Conservation (phyloP, 164 flowering plant genomes). For the Berberis thunbergii region DNA sequence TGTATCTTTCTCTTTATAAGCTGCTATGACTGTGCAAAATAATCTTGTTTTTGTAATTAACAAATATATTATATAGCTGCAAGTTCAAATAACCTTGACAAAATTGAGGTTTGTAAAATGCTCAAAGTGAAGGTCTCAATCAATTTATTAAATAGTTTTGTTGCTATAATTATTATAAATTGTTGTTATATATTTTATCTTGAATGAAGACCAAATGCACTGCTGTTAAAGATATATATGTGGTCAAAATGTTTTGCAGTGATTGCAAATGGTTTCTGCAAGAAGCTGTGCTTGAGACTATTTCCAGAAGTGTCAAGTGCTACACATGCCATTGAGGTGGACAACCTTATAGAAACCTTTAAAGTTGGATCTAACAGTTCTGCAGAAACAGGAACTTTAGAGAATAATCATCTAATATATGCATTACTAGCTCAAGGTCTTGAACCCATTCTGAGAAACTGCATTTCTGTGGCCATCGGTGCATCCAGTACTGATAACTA, state of each 20-base stretch:
- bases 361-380: constrained; percentile 25
- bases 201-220: too few species aligned
- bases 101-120: too few species aligned
- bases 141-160: too few species aligned
- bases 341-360: constrained; percentile 4
- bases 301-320: constrained; percentile 47
- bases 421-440: constrained; percentile 42
- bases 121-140: too few species aligned
- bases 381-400: constrained; percentile 27
- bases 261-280: constrained; percentile 48
- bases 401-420: constrained; percentile 52
- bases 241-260: constrained; percentile 28
- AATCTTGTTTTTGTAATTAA: too few species aligned
- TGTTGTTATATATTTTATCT: too few species aligned
- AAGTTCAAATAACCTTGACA: too few species aligned
- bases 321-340: constrained; percentile 23
- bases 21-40: too few species aligned
- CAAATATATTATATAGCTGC: too few species aligned
- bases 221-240: too few species aligned
- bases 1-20: too few species aligned
- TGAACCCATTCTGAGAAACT: constrained; percentile 8
- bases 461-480: constrained; percentile 28
- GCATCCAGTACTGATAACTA: constrained; percentile 90
- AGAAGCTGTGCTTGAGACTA: constrained; percentile 50
- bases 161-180: too few species aligned